Conservation (phyloP, 805 yeast species). For the Kluyveromyces starmeri region DNA sequence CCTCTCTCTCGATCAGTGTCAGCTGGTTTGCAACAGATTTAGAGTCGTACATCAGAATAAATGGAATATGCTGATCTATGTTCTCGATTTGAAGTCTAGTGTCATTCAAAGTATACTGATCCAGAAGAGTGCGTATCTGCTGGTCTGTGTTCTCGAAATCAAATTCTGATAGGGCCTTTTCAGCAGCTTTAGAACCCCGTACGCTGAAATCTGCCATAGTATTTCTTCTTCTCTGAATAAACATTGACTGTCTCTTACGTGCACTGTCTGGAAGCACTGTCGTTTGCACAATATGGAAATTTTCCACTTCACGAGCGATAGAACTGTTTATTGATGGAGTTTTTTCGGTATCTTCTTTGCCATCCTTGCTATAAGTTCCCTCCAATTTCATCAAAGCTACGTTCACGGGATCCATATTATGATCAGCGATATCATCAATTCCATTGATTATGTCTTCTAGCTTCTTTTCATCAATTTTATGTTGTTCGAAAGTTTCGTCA, state of each 20-base stretch:
- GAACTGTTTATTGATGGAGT: conserved; percentile 4
- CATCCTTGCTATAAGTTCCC: conserved; percentile 41
- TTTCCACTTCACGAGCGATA: conserved; percentile 6
- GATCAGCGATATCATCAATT: conserved; percentile 81
- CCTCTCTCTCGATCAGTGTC: conserved; percentile 80
- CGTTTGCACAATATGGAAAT: conserved; percentile 5
- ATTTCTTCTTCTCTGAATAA: conserved; percentile 33
- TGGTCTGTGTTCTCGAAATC: conserved; percentile 6
- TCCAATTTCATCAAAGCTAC: conserved; percentile 72
- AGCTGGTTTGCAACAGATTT: conserved; percentile 65
- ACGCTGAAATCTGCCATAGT: conserved; percentile 26
- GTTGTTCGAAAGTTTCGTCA: neutral
- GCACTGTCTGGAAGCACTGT: conserved; percentile 11
- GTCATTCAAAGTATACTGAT: conserved; percentile 22
- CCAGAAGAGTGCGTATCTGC: conserved; percentile 19
- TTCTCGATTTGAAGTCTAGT: conserved; percentile 19
- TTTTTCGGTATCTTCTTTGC: conserved; percentile 7
- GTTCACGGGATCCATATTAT: conserved; percentile 60
- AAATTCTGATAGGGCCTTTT: neutral
- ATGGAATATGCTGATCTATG: conserved; percentile 62
- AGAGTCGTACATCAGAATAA: conserved; percentile 66
- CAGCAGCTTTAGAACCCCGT: conserved; percentile 28
- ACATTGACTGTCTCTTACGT: conserved; percentile 24
- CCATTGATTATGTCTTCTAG: conserved; percentile 28
- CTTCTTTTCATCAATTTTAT: conserved; percentile 4